These are phyloP conservation scores for Sporothrix pseudoabietina DNA, from an alignment of 2,329 filamentous ascomycete species.

Conservation along the genomic window DNA sequence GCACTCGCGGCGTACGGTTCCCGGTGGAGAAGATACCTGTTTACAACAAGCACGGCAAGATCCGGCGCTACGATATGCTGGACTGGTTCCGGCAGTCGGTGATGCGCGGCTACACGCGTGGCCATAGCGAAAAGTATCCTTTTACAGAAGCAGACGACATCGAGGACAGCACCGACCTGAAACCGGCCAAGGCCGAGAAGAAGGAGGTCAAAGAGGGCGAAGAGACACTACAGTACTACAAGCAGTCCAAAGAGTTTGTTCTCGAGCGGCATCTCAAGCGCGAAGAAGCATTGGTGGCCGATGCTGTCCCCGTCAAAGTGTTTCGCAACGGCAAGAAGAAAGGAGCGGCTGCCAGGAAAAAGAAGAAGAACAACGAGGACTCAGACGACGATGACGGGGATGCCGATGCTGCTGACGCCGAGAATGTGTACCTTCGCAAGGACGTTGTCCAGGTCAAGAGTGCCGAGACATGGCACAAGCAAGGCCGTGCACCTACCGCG, in stretches of 20 bases:
- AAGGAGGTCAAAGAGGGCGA: constrained; percentile 73
- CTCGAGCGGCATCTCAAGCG: constrained; percentile 84
- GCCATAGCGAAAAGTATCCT: constrained; percentile 49
- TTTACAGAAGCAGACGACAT: constrained; percentile 73
- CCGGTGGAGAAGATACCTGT: constrained; percentile 78
- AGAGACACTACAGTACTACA: constrained; percentile 86
- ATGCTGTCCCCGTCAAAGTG: constrained; percentile 68
- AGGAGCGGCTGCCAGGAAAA: not conserved
- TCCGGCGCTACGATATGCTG: constrained; percentile 73
- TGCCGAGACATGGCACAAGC: constrained; percentile 96
- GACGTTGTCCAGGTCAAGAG: constrained; percentile 87
- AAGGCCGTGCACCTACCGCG: constrained; percentile 73
- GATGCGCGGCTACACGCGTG: constrained; percentile 70
- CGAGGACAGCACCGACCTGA: constrained; percentile 78
- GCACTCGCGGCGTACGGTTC: constrained; percentile 83
- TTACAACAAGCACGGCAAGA: constrained; percentile 74
- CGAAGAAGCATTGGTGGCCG: constrained; percentile 80
- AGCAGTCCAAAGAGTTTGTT: constrained; percentile 80
- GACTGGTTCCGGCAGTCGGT: constrained; percentile 82
- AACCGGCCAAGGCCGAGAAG: constrained; percentile 70
- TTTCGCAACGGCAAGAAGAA: constrained; percentile 67
- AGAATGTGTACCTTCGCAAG: constrained; percentile 76
- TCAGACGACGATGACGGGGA: not conserved
- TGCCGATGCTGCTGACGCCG: constrained; percentile 40
- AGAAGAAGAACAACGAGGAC: not conserved